A percentile compares a stretch with the other conserved stretches of the same genome.
phyloP scores from a whole-genome alignment of 176 grass and related monocot species.

The Poa annua region DNA sequence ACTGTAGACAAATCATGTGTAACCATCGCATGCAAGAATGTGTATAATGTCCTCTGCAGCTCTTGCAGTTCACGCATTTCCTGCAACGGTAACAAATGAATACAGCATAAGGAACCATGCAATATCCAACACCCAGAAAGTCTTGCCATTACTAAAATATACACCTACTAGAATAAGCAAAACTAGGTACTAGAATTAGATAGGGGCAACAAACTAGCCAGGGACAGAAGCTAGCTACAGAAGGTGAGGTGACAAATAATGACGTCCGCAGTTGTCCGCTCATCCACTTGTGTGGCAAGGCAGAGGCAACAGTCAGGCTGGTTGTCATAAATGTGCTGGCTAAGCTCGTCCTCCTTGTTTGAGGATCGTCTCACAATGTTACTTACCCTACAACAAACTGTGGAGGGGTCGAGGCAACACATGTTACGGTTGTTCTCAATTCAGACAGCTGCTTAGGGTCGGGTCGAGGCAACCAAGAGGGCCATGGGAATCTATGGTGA shows the following conservation, averaged over 20 bases:
- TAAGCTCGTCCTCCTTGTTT: no score
- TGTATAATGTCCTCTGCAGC: constrained; percentile 78
- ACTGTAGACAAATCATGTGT: constrained; percentile 78
- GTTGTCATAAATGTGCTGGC: neutral
- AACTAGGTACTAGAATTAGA: constrained; percentile 24
- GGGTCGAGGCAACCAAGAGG: no score
- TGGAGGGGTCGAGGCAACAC: no score
- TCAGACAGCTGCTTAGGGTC: no score
- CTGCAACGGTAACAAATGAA: constrained; percentile 54
- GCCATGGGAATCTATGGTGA: no score
- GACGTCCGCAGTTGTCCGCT: no score
- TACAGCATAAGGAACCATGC: constrained; percentile 20
- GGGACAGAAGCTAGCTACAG: neutral
- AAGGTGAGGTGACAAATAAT: neutral
- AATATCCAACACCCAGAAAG: constrained; percentile 35
- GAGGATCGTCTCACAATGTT: no score
- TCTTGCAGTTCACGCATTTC: constrained; percentile 98
- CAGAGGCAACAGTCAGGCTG: neutral
- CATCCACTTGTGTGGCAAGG: no score
- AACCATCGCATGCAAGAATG: constrained; percentile 84
- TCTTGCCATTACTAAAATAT: constrained; percentile 8
- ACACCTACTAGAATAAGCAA: constrained; percentile 15
- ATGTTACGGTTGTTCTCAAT: no score
- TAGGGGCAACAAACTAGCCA: neutral
- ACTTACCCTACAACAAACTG: no score